Conservation (phyloP, 768 basidiomycete species). For the Mycena vitilis region DNA sequence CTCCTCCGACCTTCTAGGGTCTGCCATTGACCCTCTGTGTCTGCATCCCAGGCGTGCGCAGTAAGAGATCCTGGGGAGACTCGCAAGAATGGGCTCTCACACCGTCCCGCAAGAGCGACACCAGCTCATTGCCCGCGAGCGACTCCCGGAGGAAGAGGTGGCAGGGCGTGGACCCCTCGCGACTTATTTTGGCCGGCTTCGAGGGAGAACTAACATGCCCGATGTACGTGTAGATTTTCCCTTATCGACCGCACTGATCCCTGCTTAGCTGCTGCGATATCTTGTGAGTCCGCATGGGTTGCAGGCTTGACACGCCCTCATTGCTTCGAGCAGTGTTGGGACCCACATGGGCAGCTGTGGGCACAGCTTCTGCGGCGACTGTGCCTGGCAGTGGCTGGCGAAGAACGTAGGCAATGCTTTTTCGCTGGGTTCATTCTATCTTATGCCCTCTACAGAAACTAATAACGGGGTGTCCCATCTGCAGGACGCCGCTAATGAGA, state of each 20-base stretch:
- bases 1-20: not conserved
- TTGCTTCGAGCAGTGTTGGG: slow-evolving; percentile 57
- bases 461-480: slow-evolving; percentile 66
- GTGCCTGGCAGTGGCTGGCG: slow-evolving; percentile 69
- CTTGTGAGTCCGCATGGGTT: slow-evolving; percentile 57
- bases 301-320: not conserved
- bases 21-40: not conserved
- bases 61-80: not conserved
- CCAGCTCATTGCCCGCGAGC: not conserved
- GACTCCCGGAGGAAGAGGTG: slow-evolving; percentile 14
- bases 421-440: slow-evolving; percentile 12
- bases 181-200: slow-evolving; percentile 52
- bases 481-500: slow-evolving; percentile 60
- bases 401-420: slow-evolving; percentile 56
- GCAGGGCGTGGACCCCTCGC: not conserved
- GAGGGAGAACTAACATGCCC: slow-evolving; percentile 78
- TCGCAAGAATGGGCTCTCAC: not conserved
- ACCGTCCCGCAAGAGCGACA: slow-evolving; percentile 14
- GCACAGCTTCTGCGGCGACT: slow-evolving; percentile 78
- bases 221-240: slow-evolving; percentile 61
- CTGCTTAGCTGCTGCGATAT: slow-evolving; percentile 74
- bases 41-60: not conserved
- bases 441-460: slow-evolving; percentile 43
- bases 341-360: slow-evolving; percentile 77
- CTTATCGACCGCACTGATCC: slow-evolving; percentile 15